Conservation (phyloP, 2,329 filamentous ascomycete species). For the Alternaria sp. region DNA sequence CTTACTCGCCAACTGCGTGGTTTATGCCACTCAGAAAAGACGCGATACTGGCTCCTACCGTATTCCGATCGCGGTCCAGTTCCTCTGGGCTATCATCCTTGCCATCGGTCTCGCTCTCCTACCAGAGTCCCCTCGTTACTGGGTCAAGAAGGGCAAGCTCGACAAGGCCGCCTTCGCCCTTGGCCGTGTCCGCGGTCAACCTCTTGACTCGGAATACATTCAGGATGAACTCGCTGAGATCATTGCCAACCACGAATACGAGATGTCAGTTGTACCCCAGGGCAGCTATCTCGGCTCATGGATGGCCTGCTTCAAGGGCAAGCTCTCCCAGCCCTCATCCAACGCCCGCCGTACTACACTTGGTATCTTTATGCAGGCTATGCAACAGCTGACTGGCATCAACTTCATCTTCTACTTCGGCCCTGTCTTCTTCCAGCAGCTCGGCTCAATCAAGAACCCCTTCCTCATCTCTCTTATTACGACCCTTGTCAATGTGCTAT, state of each 20-base stretch:
- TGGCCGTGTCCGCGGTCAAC: slow-evolving; percentile 76
- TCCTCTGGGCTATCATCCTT: slow-evolving; percentile 82
- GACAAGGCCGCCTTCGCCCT: slow-evolving; percentile 72
- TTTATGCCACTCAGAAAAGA: slow-evolving; percentile 74
- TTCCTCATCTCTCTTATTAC: slow-evolving; percentile 88
- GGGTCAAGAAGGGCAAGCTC: slow-evolving; percentile 78
- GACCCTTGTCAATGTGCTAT: slow-evolving; percentile 85
- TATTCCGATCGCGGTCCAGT: slow-evolving; percentile 83
- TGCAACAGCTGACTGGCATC: slow-evolving; percentile 75
- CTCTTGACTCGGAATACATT: slow-evolving; percentile 77
- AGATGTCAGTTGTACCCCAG: slow-evolving; percentile 64
- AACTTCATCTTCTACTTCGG: slow-evolving; percentile 74
- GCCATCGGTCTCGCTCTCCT: slow-evolving; percentile 75
- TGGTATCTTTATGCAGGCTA: slow-evolving; percentile 60
- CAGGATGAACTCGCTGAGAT: slow-evolving; percentile 85
- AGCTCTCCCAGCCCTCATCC: slow-evolving; percentile 59
- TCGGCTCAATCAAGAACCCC: slow-evolving; percentile 73
- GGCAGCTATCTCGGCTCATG: slow-evolving; percentile 62
- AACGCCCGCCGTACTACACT: slow-evolving; percentile 59
- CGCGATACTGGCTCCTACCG: slow-evolving; percentile 72
- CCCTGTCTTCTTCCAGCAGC: slow-evolving; percentile 81
- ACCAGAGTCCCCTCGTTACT: slow-evolving; percentile 87
- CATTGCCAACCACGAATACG: slow-evolving; percentile 90
- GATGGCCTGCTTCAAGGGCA: slow-evolving; percentile 69
- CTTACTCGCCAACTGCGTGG: slow-evolving; percentile 76